Evolutionary conservation across 2,329 filamentous ascomycete species (phyloP).

Genomic region (Cladophialophora bantiana): DNA sequence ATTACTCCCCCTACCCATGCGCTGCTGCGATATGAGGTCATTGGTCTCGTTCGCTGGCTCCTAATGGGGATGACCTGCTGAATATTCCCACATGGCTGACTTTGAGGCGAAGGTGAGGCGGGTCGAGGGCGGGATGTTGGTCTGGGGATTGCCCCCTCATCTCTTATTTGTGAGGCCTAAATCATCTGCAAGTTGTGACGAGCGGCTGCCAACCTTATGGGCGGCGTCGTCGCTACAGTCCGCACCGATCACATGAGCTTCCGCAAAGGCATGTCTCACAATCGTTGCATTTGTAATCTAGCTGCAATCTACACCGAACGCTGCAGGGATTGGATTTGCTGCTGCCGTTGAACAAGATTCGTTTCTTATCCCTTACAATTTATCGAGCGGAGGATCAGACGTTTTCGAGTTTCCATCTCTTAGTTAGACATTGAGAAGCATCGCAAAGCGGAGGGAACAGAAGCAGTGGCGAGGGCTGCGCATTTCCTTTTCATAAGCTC

Average conservation of each 20-base stretch:
- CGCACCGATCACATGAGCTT: not conserved
- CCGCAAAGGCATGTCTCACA: not conserved
- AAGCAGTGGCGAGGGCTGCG: too few relatives aligned
- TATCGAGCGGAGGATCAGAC: not conserved
- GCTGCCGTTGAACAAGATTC: not conserved
- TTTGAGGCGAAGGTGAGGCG: not conserved
- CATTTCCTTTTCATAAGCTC: too few relatives aligned
- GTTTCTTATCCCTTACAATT: not conserved
- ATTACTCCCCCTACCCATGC: not conserved
- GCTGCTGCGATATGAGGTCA: constrained; percentile 1
- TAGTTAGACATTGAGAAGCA: too few relatives aligned
- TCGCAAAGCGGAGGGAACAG: too few relatives aligned
- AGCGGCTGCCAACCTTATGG: not conserved
- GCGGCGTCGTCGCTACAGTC: not conserved
- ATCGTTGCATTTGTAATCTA: not conserved
- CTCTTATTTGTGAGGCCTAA: not conserved
- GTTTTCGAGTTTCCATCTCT: not conserved
- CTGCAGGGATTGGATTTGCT: not conserved
- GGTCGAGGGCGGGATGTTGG: not conserved
- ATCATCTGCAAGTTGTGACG: not conserved
- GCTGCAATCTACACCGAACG: not conserved
- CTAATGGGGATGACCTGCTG: not conserved
- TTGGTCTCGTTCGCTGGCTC: not conserved
- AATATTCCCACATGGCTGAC: not conserved
- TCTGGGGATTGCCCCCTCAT: not conserved